Conservation (phyloP, 805 yeast species). For the Kodamaea hsintzibuensis region DNA sequence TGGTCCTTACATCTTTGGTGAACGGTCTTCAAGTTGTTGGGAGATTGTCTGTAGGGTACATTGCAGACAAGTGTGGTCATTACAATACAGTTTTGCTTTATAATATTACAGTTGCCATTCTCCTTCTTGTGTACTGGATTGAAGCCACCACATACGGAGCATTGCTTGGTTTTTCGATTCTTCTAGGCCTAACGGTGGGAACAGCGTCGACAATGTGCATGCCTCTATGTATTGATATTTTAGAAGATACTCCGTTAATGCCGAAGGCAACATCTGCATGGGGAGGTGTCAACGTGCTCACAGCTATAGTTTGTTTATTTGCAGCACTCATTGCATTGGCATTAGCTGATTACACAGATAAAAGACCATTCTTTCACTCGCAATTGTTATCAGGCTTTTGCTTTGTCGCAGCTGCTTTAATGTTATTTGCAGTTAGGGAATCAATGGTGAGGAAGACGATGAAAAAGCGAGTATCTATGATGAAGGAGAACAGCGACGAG, state of each 20-base stretch:
- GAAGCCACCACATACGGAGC: constrained; percentile 33
- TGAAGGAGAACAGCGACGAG: neutral
- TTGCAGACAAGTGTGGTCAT: constrained; percentile 51
- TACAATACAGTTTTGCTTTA: constrained; percentile 31
- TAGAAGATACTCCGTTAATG: constrained; percentile 12
- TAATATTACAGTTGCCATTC: constrained; percentile 24
- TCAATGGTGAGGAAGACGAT: constrained; percentile 47
- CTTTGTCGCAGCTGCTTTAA: constrained; percentile 41
- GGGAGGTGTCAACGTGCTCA: constrained; percentile 37
- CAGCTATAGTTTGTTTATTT: constrained; percentile 35
- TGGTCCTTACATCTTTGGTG: constrained; percentile 35
- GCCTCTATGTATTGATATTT: constrained; percentile 9
- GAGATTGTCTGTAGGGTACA: constrained; percentile 47
- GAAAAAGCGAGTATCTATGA: neutral
- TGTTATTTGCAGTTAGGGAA: constrained; percentile 52
- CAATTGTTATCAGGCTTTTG: constrained; percentile 60
- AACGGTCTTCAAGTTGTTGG: constrained; percentile 51
- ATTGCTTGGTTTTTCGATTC: constrained; percentile 29
- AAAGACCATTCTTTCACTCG: constrained; percentile 53
- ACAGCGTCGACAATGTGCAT: constrained; percentile 24
- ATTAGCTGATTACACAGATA: constrained; percentile 17
- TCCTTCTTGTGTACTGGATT: constrained; percentile 40
- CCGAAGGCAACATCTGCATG: constrained; percentile 39
- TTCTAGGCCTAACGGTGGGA: constrained; percentile 35
- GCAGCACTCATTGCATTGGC: constrained; percentile 59